phyloP scores from a whole-genome alignment of 2,329 filamentous ascomycete species.

The Blastomyces parvus region DNA sequence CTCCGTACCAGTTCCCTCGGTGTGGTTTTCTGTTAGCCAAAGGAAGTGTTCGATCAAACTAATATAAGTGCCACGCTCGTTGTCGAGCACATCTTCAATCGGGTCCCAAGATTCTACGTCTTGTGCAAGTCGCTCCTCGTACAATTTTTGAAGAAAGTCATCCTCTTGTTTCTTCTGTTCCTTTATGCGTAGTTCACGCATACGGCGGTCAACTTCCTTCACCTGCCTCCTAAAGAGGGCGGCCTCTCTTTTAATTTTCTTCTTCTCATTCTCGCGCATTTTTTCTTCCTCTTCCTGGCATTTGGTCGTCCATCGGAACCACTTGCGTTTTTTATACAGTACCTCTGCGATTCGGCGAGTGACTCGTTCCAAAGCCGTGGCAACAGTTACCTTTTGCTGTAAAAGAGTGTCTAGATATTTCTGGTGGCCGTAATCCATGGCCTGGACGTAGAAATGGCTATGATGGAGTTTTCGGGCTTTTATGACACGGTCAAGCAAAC shows the following conservation, averaged over 20 bases:
- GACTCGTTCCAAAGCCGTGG: slow-evolving; percentile 36
- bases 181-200: slow-evolving; percentile 31
- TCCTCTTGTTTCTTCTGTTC: slow-evolving; percentile 39
- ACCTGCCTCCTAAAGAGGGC: slow-evolving; percentile 41
- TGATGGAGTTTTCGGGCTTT: slow-evolving; percentile 36
- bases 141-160: slow-evolving; percentile 35
- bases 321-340: slow-evolving; percentile 39
- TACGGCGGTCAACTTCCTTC: slow-evolving; percentile 34
- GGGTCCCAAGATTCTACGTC: slow-evolving; percentile 39
- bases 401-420: slow-evolving; percentile 32
- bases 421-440: slow-evolving; percentile 38
- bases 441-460: slow-evolving; percentile 35
- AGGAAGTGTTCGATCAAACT: slow-evolving; percentile 40
- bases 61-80: slow-evolving; percentile 37
- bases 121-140: slow-evolving; percentile 33
- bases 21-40: slow-evolving; percentile 23
- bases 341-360: slow-evolving; percentile 37
- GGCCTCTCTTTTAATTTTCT: slow-evolving; percentile 42
- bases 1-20: slow-evolving; percentile 9
- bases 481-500: slow-evolving; percentile 34
- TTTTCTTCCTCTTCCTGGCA: slow-evolving; percentile 40
- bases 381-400: slow-evolving; percentile 30
- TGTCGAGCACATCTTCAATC: slow-evolving; percentile 33
- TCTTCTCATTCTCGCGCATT: slow-evolving; percentile 40
- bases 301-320: slow-evolving; percentile 41